A percentile compares a stretch with the other conserved stretches of the same genome.
Evolutionary conservation across 2,329 filamentous ascomycete species (phyloP).

Genomic region (Penicillium polonicum): DNA sequence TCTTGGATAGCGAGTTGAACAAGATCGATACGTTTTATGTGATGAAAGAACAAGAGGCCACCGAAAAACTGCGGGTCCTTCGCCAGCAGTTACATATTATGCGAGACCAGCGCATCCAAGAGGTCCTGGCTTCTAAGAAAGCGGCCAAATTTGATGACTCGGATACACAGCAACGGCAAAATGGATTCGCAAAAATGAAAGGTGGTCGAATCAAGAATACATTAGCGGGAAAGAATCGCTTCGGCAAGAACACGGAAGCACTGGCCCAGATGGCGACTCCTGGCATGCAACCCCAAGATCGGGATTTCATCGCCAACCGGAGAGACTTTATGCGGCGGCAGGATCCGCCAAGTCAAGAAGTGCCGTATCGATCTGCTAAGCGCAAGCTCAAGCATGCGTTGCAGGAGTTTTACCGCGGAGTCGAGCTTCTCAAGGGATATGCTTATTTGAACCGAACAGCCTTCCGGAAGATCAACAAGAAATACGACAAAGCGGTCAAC

Average conservation of each 20-base stretch:
- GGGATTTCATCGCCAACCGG: slow-evolving; percentile 31
- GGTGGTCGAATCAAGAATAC: slow-evolving; percentile 39
- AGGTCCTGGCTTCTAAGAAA: slow-evolving; percentile 57
- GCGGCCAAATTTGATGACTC: slow-evolving; percentile 22
- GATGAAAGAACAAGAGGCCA: slow-evolving; percentile 82
- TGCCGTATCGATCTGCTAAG: slow-evolving; percentile 85
- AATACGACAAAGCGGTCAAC: slow-evolving; percentile 89
- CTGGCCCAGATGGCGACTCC: slow-evolving; percentile 48
- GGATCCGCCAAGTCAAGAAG: slow-evolving; percentile 52
- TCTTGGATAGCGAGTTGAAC: slow-evolving; percentile 78
- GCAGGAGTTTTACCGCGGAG: slow-evolving; percentile 86
- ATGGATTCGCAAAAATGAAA: slow-evolving; percentile 26
- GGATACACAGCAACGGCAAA: slow-evolving; percentile 20
- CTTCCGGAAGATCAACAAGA: slow-evolving; percentile 97
- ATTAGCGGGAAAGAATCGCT: slow-evolving; percentile 47
- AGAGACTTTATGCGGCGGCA: slow-evolving; percentile 53
- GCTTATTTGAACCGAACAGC: slow-evolving; percentile 86
- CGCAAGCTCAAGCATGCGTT: slow-evolving; percentile 86
- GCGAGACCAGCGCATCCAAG: slow-evolving; percentile 76
- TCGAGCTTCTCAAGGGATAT: slow-evolving; percentile 91
- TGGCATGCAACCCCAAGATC: slow-evolving; percentile 32
- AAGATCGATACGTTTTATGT: slow-evolving; percentile 93
- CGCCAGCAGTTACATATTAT: slow-evolving; percentile 89
- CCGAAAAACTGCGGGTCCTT: slow-evolving; percentile 66
- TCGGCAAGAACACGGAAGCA: slow-evolving; percentile 58